phyloP scores from a whole-genome alignment of 441 rosid genomes.

The Populus tomentosa region DNA sequence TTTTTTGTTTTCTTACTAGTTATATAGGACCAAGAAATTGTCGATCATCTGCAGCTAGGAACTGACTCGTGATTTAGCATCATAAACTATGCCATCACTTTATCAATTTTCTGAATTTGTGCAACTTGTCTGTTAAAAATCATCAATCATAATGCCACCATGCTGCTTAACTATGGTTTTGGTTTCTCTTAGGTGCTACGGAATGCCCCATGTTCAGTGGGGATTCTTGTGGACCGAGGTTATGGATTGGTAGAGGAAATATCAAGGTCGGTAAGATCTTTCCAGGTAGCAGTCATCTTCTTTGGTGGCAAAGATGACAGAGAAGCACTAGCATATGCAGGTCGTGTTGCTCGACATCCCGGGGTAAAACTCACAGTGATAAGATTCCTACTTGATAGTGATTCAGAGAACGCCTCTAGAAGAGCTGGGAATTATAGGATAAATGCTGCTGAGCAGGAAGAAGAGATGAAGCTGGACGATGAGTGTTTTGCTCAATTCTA shows the following conservation, averaged over 20 bases:
- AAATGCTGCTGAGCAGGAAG: constrained; percentile 61
- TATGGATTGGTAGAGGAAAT: constrained; percentile 50
- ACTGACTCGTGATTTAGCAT: too few species aligned
- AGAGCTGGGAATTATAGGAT: constrained; percentile 48
- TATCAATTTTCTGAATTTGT: background rate
- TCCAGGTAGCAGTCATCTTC: constrained; percentile 71
- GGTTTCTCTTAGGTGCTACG: constrained; percentile 54
- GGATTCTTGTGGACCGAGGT: constrained; percentile 84
- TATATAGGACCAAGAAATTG: too few species aligned
- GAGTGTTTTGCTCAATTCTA: constrained; percentile 86
- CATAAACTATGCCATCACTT: too few species aligned
- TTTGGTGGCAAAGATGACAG: constrained; percentile 92
- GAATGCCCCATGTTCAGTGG: constrained; percentile 81
- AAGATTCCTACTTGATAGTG: constrained; percentile 67
- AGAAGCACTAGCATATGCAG: constrained; percentile 80
- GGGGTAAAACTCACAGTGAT: constrained; percentile 76
- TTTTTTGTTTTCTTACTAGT: too few species aligned
- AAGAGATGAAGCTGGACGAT: constrained; percentile 93
- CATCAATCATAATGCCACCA: background rate
- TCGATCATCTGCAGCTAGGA: too few species aligned
- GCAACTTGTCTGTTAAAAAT: background rate
- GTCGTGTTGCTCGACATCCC: constrained; percentile 64
- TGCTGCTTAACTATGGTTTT: background rate
- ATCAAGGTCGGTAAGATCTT: constrained; percentile 37
- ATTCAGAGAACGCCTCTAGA: constrained; percentile 45